Base-by-base conservation (phyloP, 2,329 filamentous ascomycete species). In the Cryphonectria carpinicola region DNA sequence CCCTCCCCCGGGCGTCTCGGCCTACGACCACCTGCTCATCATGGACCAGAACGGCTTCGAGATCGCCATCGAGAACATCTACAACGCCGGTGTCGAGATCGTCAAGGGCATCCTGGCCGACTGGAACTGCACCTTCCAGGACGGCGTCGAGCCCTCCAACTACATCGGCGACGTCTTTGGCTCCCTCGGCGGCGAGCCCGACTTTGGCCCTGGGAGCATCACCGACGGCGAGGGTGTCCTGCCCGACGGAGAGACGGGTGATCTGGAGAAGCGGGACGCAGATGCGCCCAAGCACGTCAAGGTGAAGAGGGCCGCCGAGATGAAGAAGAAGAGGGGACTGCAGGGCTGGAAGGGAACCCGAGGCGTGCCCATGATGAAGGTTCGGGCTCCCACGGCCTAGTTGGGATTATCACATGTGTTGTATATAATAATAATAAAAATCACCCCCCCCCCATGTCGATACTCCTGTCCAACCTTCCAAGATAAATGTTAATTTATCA, bases 131-230 rank as follows among this genome's bases (percentile, higher is more conserved):
- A 89, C 81, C 0, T 93, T 90, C 74, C 79, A 82, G 49, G 73
- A 77, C 1, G 92, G 92, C 3, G 79, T 93, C 54, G 77, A 81
- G 72, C 81, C 90, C 0, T 81, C 77, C 1, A 93, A 93, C 75
- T 93, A 93, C 75, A 81, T 93, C 52, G 91, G 91, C 7, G 90
- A 93, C 76, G 90, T 93, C 68, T 90, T 93, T 74, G 91, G 90
- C 19, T 90, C 87, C 13, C 80, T 93, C 4, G 90, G 90, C 1
- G 90, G 90, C 1, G 78, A 80, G 56, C 90, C 90, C 0, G 88
- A 92, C 76, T 93, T 92, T 78, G 90, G 90, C 0, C 84, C 85
- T 0, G 86, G 86, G 0, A 86, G 83, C 71, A 75, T 82, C 46
- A 85, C 83, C 0, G 74, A 78, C 19, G 83, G 82, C 4, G 71